phyloP scores from a whole-genome alignment of 1,284 basidiomycete species.

The Ganoderma sinense region DNA sequence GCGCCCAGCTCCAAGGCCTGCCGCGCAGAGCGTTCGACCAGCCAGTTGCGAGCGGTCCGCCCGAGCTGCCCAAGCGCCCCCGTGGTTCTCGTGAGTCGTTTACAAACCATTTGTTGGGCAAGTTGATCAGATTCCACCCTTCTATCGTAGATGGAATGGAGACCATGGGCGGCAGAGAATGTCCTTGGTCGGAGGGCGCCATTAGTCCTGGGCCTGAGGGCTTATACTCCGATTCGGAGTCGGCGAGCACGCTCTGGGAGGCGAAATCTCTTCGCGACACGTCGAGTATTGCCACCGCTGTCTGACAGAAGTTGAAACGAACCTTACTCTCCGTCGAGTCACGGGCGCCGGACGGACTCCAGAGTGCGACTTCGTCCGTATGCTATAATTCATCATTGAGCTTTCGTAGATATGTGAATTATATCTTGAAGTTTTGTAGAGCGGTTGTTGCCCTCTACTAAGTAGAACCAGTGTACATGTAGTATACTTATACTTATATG shows the following conservation, averaged over 20 bases:
- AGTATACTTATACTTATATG: too few species aligned
- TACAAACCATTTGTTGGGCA: neutral
- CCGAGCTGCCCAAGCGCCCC: neutral
- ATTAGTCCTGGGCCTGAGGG: neutral
- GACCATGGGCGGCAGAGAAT: neutral
- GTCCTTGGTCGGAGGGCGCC: neutral
- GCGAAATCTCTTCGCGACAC: neutral
- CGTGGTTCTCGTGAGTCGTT: neutral
- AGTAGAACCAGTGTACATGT: too few species aligned
- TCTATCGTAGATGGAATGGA: neutral
- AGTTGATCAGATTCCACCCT: neutral
- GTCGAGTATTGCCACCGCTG: neutral
- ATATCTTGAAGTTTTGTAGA: too few species aligned
- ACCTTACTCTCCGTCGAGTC: neutral
- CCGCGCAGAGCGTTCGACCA: neutral
- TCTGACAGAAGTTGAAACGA: neutral
- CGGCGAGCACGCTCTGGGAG: neutral
- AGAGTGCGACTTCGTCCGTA: neutral
- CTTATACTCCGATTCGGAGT: neutral
- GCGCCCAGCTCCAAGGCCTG: neutral
- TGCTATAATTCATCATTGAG: too few species aligned
- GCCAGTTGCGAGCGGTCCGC: neutral
- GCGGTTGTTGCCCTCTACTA: too few species aligned
- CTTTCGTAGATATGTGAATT: too few species aligned
- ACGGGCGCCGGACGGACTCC: neutral